Conservation (phyloP, 2,329 filamentous ascomycete genomes). For the Massarina eburnea region DNA sequence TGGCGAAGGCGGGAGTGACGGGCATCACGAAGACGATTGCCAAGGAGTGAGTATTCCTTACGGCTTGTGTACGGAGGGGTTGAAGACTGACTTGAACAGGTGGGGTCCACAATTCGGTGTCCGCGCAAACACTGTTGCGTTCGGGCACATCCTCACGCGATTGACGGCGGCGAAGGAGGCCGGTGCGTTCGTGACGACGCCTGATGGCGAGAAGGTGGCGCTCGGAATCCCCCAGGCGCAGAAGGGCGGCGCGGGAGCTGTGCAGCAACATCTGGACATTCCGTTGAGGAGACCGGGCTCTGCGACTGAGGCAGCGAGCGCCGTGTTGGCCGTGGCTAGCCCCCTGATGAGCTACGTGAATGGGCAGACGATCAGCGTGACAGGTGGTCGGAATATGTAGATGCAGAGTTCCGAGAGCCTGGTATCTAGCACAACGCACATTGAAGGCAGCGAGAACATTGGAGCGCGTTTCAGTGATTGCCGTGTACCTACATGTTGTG, state of each 20-base stretch:
- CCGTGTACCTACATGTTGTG: too few species aligned
- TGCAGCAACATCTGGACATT: constrained; percentile 64
- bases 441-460: background rate
- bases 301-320: constrained; percentile 77
- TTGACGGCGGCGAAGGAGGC: constrained; percentile 83
- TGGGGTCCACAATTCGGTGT: constrained; percentile 86
- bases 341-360: constrained; percentile 83
- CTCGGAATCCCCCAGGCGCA: constrained; percentile 49
- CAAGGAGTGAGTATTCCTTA: constrained; percentile 59
- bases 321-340: constrained; percentile 76
- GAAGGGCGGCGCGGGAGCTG: constrained; percentile 36
- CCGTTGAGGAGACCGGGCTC: constrained; percentile 75
- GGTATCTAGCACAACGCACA: background rate
- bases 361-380: constrained; percentile 85
- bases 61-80: background rate
- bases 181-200: constrained; percentile 75
- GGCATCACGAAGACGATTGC: constrained; percentile 88
- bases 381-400: constrained; percentile 71
- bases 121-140: constrained; percentile 79
- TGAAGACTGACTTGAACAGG: constrained; percentile 18
- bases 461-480: constrained; percentile 3
- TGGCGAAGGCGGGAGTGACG: constrained; percentile 81
- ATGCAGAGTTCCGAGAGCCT: too few species aligned
- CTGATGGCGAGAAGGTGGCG: constrained; percentile 63
- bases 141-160: constrained; percentile 78